Conservation (phyloP, 2,329 filamentous ascomycete genomes). For the Piedraia hortae region DNA sequence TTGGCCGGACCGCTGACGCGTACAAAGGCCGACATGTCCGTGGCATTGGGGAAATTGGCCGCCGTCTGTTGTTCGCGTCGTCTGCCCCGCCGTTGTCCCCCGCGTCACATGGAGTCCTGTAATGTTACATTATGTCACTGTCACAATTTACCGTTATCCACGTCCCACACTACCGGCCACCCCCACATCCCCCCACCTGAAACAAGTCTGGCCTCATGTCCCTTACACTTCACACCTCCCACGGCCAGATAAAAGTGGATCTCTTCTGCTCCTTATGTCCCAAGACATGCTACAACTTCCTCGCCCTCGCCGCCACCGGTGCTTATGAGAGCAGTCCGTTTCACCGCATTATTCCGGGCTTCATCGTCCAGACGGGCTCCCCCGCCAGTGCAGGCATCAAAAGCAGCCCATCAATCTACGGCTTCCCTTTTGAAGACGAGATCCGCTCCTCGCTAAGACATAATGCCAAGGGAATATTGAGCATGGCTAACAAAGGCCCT, state of each 20-base stretch:
- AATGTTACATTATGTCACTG: no score
- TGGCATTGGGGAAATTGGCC: no score
- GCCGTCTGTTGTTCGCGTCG: no score
- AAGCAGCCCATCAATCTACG: constrained; percentile 38
- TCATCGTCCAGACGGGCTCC: constrained; percentile 55
- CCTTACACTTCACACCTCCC: constrained; percentile 50
- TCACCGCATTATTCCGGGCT: constrained; percentile 52
- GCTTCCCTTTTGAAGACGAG: constrained; percentile 48
- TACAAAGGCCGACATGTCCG: constrained; percentile 51
- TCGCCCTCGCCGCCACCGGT: constrained; percentile 54
- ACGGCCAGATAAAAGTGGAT: constrained; percentile 81
- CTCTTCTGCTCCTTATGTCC: constrained; percentile 88
- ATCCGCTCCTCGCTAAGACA: constrained; percentile 54
- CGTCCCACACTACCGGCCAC: no score
- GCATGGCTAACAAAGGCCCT: constrained; percentile 87
- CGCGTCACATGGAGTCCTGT: no score
- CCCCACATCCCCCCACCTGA: no score
- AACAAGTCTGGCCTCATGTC: no score
- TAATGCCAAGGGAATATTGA: constrained; percentile 69
- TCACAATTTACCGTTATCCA: no score
- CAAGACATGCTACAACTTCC: constrained; percentile 73
- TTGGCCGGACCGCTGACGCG: constrained; percentile 93
- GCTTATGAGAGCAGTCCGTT: constrained; percentile 53
- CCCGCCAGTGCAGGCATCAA: constrained; percentile 17
- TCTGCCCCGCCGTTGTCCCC: no score